Conservation (phyloP, 169 alveolate species). For the Cryptosporidium ubiquitum region DNA sequence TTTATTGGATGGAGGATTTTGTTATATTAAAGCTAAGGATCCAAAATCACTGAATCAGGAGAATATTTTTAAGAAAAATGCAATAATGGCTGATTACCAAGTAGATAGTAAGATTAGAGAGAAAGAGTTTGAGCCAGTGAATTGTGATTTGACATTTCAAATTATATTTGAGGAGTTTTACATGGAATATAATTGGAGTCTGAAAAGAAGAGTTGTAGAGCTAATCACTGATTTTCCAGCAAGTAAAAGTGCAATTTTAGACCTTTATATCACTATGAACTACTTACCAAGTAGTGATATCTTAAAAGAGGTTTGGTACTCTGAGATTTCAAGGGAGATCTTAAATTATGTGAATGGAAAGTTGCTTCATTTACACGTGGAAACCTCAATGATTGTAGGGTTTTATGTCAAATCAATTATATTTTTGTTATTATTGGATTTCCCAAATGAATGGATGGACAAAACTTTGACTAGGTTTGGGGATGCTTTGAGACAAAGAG, state of each 20-base stretch:
- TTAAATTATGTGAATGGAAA: slow-evolving; percentile 3
- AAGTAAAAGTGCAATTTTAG: slow-evolving; percentile 1
- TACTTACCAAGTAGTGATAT: slow-evolving; percentile 54
- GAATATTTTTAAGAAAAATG: background rate
- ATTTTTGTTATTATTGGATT: slow-evolving; percentile 24
- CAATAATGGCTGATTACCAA: background rate
- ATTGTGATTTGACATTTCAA: background rate
- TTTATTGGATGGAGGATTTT: slow-evolving; percentile 35
- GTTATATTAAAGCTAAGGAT: background rate
- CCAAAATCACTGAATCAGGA: background rate
- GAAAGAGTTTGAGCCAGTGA: background rate
- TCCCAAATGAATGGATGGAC: slow-evolving; percentile 52
- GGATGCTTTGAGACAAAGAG: slow-evolving; percentile 34
- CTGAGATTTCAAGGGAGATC: slow-evolving; percentile 46
- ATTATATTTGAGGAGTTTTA: slow-evolving; percentile 43
- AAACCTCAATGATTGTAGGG: slow-evolving; percentile 40
- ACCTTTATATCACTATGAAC: slow-evolving; percentile 34
- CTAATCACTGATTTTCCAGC: slow-evolving; percentile 14
- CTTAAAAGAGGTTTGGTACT: slow-evolving; percentile 22
- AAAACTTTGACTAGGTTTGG: background rate
- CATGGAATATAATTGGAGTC: slow-evolving; percentile 51
- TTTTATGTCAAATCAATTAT: slow-evolving; percentile 37
- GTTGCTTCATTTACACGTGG: slow-evolving; percentile 14
- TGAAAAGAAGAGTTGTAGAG: slow-evolving; percentile 16
- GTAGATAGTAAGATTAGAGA: background rate